phyloP scores from a whole-genome alignment of 164 flowering plant genomes.

The Macadamia integrifolia region DNA sequence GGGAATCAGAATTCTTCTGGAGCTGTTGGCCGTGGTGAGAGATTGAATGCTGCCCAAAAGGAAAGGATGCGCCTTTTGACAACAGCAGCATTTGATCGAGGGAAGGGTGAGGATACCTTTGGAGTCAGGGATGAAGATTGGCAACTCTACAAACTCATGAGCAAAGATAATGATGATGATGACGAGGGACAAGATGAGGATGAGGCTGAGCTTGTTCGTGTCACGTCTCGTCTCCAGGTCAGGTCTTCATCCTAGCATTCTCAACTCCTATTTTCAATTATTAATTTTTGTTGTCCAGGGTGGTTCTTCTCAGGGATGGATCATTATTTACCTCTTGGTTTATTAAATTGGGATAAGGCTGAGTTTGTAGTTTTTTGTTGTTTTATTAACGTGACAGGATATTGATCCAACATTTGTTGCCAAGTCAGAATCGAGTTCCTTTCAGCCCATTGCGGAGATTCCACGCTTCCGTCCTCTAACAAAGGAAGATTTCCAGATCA shows the following conservation, averaged over 20 bases:
- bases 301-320: not conserved
- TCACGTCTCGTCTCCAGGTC: constrained; percentile 81
- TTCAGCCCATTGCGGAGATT: constrained; percentile 38
- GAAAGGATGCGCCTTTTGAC: constrained; percentile 98
- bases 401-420: constrained; percentile 77
- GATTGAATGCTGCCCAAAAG: constrained; percentile 87
- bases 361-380: too few species aligned
- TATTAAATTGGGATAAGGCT: not conserved
- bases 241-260: constrained; percentile 3
- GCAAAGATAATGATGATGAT: constrained; percentile 89
- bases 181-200: constrained; percentile 76
- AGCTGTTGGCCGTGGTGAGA: constrained; percentile 97
- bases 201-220: constrained; percentile 70
- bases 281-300: not conserved
- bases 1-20: constrained; percentile 61
- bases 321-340: constrained; percentile 1
- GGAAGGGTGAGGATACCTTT: constrained; percentile 99
- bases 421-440: constrained; percentile 38
- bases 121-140: constrained; percentile 96
- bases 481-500: constrained; percentile 81
- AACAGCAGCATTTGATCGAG: constrained; percentile 96
- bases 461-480: constrained; percentile 73
- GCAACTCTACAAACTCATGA: constrained; percentile 96
- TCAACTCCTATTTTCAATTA: not conserved
- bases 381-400: constrained; percentile 41